phyloP scores from a whole-genome alignment of 2,329 filamentous ascomycete species.

The Ophiocordyceps camponoti-floridani region DNA sequence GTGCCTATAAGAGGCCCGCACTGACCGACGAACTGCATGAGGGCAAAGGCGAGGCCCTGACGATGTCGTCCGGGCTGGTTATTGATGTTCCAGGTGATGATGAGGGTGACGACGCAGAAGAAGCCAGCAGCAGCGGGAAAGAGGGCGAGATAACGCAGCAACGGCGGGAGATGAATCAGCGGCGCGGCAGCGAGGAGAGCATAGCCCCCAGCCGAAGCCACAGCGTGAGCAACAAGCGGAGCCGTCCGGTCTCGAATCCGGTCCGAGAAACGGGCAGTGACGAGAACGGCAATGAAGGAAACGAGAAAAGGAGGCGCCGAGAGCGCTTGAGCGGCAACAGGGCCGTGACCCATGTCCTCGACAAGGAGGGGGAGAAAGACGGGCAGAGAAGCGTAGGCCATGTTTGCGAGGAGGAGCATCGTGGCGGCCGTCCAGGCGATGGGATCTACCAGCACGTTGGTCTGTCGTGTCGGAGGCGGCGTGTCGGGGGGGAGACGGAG shows the following conservation, averaged over 20 bases:
- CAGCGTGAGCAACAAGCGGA: constrained; percentile 51
- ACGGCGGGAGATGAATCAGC: constrained; percentile 21
- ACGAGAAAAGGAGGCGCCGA: constrained; percentile 67
- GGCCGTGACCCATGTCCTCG: constrained; percentile 53
- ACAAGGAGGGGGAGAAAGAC: constrained; percentile 77
- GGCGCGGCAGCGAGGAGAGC: constrained; percentile 41
- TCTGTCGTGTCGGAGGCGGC: neutral
- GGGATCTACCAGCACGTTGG: constrained; percentile 13
- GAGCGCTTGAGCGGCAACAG: constrained; percentile 54
- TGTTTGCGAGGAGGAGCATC: constrained; percentile 80
- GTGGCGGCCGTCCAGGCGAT: constrained; percentile 49
- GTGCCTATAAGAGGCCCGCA: constrained; percentile 58
- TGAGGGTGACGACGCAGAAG: constrained; percentile 67
- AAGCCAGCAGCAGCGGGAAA: constrained; percentile 69
- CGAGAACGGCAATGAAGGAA: constrained; percentile 53
- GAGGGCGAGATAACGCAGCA: constrained; percentile 51
- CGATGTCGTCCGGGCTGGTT: constrained; percentile 55
- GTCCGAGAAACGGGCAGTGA: constrained; percentile 59
- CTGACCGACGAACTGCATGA: constrained; percentile 70
- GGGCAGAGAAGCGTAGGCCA: constrained; percentile 74
- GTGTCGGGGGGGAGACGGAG: constrained; percentile 41
- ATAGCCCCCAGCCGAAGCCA: constrained; percentile 45
- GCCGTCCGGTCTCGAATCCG: constrained; percentile 39
- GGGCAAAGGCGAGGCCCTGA: constrained; percentile 59
- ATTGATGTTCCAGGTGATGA: constrained; percentile 79